Conservation (phyloP, 2,329 filamentous ascomycete genomes). For the Mycocentrospora acerina region DNA sequence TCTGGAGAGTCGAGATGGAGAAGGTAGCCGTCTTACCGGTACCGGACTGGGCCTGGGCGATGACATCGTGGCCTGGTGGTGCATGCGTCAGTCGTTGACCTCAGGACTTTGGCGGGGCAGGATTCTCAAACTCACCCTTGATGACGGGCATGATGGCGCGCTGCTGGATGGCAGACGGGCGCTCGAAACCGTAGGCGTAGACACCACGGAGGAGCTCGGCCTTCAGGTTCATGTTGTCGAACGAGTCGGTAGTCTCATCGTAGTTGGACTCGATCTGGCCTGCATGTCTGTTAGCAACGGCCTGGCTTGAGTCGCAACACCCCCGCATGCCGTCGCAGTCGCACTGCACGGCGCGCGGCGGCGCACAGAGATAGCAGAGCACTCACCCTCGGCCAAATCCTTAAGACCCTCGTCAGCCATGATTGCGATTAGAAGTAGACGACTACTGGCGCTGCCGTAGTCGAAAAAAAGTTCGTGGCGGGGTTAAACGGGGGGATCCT, state of each 20-base stretch:
- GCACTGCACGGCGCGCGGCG: slow-evolving; percentile 12
- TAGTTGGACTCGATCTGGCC: slow-evolving; percentile 99
- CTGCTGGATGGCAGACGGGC: slow-evolving; percentile 99
- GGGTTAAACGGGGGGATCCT: slow-evolving; percentile 46
- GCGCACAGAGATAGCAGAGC: slow-evolving; percentile 6
- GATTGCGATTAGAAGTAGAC: slow-evolving; percentile 68
- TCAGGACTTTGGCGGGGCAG: slow-evolving; percentile 1
- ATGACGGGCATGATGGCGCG: slow-evolving; percentile 99
- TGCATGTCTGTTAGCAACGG: slow-evolving; percentile 46
- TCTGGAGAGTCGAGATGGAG: slow-evolving; percentile 98
- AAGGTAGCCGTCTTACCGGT: slow-evolving; percentile 99
- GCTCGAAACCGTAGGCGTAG: slow-evolving; percentile 99
- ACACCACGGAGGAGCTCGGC: slow-evolving; percentile 96
- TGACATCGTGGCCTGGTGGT: slow-evolving; percentile 82
- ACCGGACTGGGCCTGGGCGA: slow-evolving; percentile 98
- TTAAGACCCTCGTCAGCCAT: slow-evolving; percentile 99
- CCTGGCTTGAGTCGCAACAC: slow-evolving; percentile 8
- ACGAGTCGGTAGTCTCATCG: slow-evolving; percentile 98
- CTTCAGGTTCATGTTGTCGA: slow-evolving; percentile 98
- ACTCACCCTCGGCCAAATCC: slow-evolving; percentile 93
- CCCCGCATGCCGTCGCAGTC: slow-evolving; percentile 9
- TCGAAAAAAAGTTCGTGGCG: slow-evolving; percentile 40
- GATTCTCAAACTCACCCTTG: slow-evolving; percentile 78
- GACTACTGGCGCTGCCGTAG: slow-evolving; percentile 69
- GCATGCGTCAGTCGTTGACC: slow-evolving; percentile 24